Evolutionary conservation across 371 early-diverging fungal species (phyloP).

Genomic region (Coemansia sp.): DNA sequence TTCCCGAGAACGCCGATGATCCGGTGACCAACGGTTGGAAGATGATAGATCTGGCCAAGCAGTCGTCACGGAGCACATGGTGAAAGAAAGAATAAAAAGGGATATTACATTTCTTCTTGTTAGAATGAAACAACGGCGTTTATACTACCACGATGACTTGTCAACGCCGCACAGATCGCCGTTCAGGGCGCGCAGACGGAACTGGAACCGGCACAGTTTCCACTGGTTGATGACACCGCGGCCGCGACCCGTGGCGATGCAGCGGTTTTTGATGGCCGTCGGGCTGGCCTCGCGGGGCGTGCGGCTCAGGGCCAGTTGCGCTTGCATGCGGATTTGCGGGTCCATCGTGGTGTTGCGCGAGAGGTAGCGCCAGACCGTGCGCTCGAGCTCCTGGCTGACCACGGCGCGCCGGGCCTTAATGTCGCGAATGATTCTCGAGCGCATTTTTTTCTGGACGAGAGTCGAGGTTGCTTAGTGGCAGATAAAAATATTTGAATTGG

Average conservation of each 20-base stretch:
- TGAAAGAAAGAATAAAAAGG: slow-evolving; percentile 25
- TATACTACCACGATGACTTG: slow-evolving; percentile 75
- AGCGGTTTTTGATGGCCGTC: slow-evolving; percentile 71
- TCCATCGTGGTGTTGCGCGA: slow-evolving; percentile 77
- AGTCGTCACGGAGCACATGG: slow-evolving; percentile 68
- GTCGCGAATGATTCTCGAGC: slow-evolving; percentile 69
- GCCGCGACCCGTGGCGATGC: slow-evolving; percentile 80
- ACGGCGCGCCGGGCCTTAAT: slow-evolving; percentile 71
- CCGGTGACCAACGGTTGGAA: slow-evolving; percentile 90
- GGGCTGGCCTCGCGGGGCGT: slow-evolving; percentile 73
- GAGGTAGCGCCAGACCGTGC: slow-evolving; percentile 77
- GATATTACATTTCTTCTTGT: too few species aligned
- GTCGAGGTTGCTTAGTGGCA: too few species aligned
- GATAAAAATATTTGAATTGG: too few species aligned
- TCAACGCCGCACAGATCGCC: slow-evolving; percentile 83
- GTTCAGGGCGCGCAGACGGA: slow-evolving; percentile 77
- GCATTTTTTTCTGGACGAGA: slow-evolving; percentile 18
- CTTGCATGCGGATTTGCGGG: slow-evolving; percentile 77
- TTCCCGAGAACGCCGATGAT: slow-evolving; percentile 81
- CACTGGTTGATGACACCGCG: slow-evolving; percentile 80
- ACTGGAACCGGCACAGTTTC: slow-evolving; percentile 77
- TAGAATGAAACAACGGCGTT: too few species aligned
- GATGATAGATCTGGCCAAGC: slow-evolving; percentile 88
- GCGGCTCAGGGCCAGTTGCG: slow-evolving; percentile 74
- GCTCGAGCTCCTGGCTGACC: slow-evolving; percentile 68